A percentile compares a stretch with the other conserved stretches of the same genome.
Evolutionary conservation across 441 rosid species (phyloP).

Genomic region (Gossypium gossypioides): DNA sequence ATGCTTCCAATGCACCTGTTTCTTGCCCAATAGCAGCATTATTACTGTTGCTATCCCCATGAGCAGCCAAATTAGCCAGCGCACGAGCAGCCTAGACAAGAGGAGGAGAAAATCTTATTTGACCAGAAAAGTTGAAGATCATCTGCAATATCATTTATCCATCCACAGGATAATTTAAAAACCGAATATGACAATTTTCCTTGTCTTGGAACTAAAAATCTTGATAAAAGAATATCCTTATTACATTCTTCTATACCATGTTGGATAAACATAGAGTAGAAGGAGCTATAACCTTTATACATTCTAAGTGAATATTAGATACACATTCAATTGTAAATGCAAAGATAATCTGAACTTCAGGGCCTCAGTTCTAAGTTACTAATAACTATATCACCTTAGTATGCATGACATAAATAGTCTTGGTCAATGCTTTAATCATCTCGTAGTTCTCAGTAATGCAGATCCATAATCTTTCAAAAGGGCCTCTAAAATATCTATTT

Average conservation of each 20-base stretch:
- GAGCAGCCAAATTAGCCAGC: conserved; percentile 96
- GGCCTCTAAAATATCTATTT: background rate
- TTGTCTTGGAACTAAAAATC: background rate
- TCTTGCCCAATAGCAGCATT: conserved; percentile 95
- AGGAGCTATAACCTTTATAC: background rate
- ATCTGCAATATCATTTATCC: background rate
- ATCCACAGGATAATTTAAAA: background rate
- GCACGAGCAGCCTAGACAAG: conserved; percentile 82
- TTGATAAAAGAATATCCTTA: background rate
- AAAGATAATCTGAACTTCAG: background rate
- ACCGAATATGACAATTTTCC: background rate
- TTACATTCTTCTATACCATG: background rate
- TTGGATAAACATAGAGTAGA: background rate
- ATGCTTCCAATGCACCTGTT: conserved; percentile 84
- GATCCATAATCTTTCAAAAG: background rate
- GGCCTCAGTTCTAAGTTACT: background rate
- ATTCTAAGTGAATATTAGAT: background rate
- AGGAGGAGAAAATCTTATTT: background rate
- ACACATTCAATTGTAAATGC: background rate
- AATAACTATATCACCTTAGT: background rate
- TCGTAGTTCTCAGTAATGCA: background rate
- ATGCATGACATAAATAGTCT: background rate
- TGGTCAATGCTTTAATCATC: background rate
- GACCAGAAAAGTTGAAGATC: background rate
- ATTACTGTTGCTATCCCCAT: conserved; percentile 86